Conservation (phyloP, 176 grass and related monocot genomes). For the Phyllostachys edulis region DNA sequence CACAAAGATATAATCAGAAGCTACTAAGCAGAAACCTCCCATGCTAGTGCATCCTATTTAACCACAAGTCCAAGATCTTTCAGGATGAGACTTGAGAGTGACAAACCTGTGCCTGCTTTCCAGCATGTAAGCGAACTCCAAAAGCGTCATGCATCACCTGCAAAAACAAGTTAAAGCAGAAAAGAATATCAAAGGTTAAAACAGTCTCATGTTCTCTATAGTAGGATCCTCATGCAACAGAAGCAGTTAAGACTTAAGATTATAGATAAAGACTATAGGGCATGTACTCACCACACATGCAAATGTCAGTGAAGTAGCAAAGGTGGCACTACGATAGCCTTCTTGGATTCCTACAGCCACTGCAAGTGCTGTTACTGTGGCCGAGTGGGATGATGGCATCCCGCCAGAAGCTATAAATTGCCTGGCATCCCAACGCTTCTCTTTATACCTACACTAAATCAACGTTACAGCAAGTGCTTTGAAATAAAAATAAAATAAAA, state of each 20-base stretch:
- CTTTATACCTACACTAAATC: conserved; percentile 70
- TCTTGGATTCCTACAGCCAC: conserved; percentile 79
- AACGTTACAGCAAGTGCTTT: neutral
- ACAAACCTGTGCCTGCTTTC: conserved; percentile 93
- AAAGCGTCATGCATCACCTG: conserved; percentile 95
- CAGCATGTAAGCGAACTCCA: conserved; percentile 92
- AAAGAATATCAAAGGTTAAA: conserved; percentile 34
- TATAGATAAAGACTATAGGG: conserved; percentile 3
- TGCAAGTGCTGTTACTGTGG: conserved; percentile 88
- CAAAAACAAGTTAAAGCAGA: conserved; percentile 24
- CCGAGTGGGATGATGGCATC: conserved; percentile 97
- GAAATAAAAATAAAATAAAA: neutral
- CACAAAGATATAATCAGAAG: neutral
- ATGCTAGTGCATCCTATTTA: conserved; percentile 8
- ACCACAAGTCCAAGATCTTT: conserved; percentile 7
- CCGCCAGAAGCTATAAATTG: conserved; percentile 91
- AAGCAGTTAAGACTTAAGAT: conserved; percentile 6
- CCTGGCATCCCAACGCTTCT: conserved; percentile 80
- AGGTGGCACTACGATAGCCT: conserved; percentile 65
- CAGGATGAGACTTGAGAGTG: conserved; percentile 2
- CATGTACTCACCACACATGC: conserved; percentile 64
- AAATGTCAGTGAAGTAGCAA: conserved; percentile 76
- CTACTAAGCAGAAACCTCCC: neutral
- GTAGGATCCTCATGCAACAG: conserved; percentile 2
- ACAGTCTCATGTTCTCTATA: neutral